Evolutionary conservation across 768 basidiomycete genomes (phyloP), one percentile per base, ranked within the genome.

Genomic region (Leccinum longicurvipes): DNA sequence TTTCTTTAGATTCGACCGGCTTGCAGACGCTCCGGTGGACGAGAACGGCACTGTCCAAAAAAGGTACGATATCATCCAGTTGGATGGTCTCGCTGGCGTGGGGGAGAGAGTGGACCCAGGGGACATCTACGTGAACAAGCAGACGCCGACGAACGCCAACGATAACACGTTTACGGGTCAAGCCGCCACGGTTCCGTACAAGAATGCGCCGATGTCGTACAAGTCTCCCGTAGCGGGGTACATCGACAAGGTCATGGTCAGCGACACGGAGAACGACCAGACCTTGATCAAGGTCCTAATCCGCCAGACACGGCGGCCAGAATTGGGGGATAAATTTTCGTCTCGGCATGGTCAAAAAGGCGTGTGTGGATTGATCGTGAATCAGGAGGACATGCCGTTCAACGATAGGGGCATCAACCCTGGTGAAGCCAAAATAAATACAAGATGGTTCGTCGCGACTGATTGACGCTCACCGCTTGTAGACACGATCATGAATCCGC

Each of bases 401-500:
- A 97, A 97, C 65, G 95, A 98, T 73, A 90, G 93, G 70, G 97
- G 97, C 23, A 94, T 98, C 62, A 86, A 82, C 65, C 95, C 93
- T 47, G 91, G 91, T 90, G 7, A 46, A 11, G 1, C 1, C 44
- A 46, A 46, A 46, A n/a, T 24, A n/a, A 34, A 44, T 24, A 12
- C 8, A 29, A 55, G 9, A 44, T 48, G 48, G 31, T 29, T 17
- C 42, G 44, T 72, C 48, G 47, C 24, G 36, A 25, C 62, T 46
- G 45, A 46, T 24, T 63, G 50, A 55, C 42, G 54, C 28, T 50
- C 23, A n/a, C 36, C 5, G 23, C 27, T 27, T n/a, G 23, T 74
- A 89, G 96, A 99, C 73, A 93, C 95, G 17, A 97, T 99, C 76
- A 98, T 99, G 96, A 99, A 99, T 70, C 97, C 97, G 3, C 97